These are phyloP conservation scores for Hypholoma sublateritium DNA, from an alignment of 768 basidiomycete genomes.

Conservation along the genomic window DNA sequence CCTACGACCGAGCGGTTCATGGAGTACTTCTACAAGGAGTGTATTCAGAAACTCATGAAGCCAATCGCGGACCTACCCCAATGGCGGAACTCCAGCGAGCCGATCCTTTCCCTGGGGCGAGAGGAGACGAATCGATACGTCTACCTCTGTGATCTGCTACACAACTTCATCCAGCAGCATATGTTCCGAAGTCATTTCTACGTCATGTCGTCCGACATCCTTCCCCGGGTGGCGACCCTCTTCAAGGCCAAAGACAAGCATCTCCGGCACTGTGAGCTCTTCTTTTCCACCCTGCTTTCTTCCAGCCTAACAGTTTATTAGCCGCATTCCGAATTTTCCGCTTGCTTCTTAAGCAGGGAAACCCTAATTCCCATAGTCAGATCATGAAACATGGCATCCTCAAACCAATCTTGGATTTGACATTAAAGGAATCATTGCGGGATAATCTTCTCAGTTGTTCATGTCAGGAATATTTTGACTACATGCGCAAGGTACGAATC, in stretches of 20 bases:
- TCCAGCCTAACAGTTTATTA: slow-evolving; percentile 28
- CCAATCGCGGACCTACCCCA: slow-evolving; percentile 78
- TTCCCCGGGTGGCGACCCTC: slow-evolving; percentile 71
- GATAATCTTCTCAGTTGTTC: slow-evolving; percentile 95
- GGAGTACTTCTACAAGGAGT: slow-evolving; percentile 91
- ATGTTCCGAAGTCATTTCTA: slow-evolving; percentile 91
- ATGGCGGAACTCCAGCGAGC: slow-evolving; percentile 43
- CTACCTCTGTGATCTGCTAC: slow-evolving; percentile 88
- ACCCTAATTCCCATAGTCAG: slow-evolving; percentile 70
- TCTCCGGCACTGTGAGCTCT: slow-evolving; percentile 77
- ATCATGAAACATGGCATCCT: slow-evolving; percentile 85
- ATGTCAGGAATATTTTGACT: slow-evolving; percentile 94
- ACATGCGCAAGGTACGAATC: slow-evolving; percentile 75
- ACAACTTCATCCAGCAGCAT: slow-evolving; percentile 87
- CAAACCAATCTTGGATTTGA: slow-evolving; percentile 79
- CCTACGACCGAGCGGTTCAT: slow-evolving; percentile 86
- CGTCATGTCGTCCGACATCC: slow-evolving; percentile 78
- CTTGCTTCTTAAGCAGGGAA: slow-evolving; percentile 78
- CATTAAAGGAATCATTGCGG: slow-evolving; percentile 76
- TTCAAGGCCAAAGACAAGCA: slow-evolving; percentile 88
- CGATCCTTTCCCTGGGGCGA: slow-evolving; percentile 56
- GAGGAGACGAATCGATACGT: slow-evolving; percentile 83
- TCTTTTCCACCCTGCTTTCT: not conserved
- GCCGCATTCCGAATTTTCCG: slow-evolving; percentile 94
- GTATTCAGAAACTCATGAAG: slow-evolving; percentile 73